Evolutionary conservation across 306 rosid genomes (phyloP).

Genomic region (Dalbergia cochinchinensis): DNA sequence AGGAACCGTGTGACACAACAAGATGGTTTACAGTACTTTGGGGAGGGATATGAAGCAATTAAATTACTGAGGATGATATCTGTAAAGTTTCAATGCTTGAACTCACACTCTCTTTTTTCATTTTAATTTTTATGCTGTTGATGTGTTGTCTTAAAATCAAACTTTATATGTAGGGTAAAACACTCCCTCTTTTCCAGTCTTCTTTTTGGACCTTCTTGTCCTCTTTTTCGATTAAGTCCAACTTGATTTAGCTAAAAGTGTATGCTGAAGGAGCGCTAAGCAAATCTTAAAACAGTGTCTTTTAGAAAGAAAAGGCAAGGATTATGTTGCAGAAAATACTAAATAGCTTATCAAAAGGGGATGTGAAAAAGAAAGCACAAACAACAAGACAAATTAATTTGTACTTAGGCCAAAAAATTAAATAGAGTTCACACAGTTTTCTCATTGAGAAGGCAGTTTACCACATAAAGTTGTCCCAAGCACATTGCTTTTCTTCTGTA

Average conservation of each 20-base stretch:
- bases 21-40: constrained; percentile 33
- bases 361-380: constrained; percentile 63
- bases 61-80: constrained; percentile 34
- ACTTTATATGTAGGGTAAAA: constrained; percentile 80
- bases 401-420: constrained; percentile 59
- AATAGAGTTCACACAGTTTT: constrained; percentile 58
- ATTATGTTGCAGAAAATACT: constrained; percentile 48
- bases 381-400: constrained; percentile 74
- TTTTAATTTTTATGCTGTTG: constrained; percentile 25
- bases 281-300: constrained; percentile 56
- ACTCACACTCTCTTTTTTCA: constrained; percentile 43
- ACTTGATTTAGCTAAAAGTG: constrained; percentile 56
- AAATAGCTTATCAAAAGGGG: constrained; percentile 44
- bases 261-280: constrained; percentile 67
- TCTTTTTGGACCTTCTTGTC: constrained; percentile 77
- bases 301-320: constrained; percentile 47
- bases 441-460: constrained; percentile 60
- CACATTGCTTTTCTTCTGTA: constrained; percentile 61
- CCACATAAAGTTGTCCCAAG: constrained; percentile 56
- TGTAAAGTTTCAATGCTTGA: constrained; percentile 60
- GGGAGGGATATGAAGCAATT: constrained; percentile 35
- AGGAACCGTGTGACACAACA: constrained; percentile 43
- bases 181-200: constrained; percentile 64
- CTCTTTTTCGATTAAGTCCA: constrained; percentile 62
- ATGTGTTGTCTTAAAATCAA: constrained; percentile 50